Base-by-base conservation (phyloP, 495 filamentous ascomycete species). In the Hypoxylon perforatum region DNA sequence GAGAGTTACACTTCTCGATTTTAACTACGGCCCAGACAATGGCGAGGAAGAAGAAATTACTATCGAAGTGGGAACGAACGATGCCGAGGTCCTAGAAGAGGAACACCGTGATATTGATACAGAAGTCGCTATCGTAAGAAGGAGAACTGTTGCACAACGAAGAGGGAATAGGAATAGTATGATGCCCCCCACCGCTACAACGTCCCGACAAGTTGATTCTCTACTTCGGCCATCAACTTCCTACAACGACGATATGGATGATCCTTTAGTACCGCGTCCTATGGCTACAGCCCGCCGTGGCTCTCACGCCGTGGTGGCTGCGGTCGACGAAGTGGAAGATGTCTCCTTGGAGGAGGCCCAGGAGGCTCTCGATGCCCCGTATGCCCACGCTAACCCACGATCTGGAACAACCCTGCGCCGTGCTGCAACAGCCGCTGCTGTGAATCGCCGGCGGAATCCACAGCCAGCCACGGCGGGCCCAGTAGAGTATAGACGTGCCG, bases 51-150 rank as follows among this genome's bases (percentile, higher is more conserved):
- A 72, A 2, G 84, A 89, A 62, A 69, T 90, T 21, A 87, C 81
- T 2, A 89, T 96, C 62, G 92, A 95, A 74, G 86, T 95, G 55
- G 92, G 92, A 3, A 87, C 87, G 45, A 82, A 81, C 41, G 85
- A 85, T 54, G 88, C 87, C 11, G 90, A 91, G 76, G 78, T 86
- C 1, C 77, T 96, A 1, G 84, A 86, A 71, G 92, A 96, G 68
- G 90, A 91, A 62, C 84, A 89, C 55, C 85, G 89, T 14, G 92
- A 92, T 67, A 82, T 94, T 52, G 92, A 91, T 62, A 86, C 88
- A 2, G 92, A 94, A 73, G 91, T 96, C 19, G 92, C 92, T 63
- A 85, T 96, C 61, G 91, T 90, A 48, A 86, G 92, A 63, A 83
- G 91, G 59, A 81, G 92, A 60, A 94, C 92, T 11, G 85, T 89